Conservation (phyloP, 1,284 basidiomycete genomes). For the Ganoderma multipileum region DNA sequence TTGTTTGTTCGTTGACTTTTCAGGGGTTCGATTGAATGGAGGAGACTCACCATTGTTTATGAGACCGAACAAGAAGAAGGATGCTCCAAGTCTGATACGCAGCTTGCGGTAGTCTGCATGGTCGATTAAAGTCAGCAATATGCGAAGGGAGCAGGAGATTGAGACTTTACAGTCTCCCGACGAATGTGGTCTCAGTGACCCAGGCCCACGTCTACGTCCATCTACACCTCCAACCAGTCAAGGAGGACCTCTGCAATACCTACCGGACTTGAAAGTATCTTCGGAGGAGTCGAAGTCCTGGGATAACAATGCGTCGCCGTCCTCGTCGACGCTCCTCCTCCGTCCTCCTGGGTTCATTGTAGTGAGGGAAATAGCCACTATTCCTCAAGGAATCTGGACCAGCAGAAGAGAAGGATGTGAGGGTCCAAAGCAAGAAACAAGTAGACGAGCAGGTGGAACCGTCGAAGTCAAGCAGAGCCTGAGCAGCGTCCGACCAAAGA, state of each 20-base stretch:
- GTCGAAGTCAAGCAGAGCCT: too few relatives aligned
- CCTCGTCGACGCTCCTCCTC: conserved; percentile 1
- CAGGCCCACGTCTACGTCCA: neutral
- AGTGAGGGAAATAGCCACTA: neutral
- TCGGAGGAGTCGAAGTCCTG: neutral
- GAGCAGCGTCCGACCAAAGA: too few relatives aligned
- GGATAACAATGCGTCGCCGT: neutral
- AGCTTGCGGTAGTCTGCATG: conserved; percentile 26
- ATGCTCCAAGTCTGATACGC: conserved; percentile 46
- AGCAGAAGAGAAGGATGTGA: neutral
- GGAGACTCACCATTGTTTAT: conserved; percentile 58
- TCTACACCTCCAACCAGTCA: neutral
- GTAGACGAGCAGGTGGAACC: neutral
- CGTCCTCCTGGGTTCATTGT: conserved; percentile 3
- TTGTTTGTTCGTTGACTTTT: neutral
- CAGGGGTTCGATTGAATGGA: neutral
- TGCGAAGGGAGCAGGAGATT: neutral
- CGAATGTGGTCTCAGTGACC: neutral
- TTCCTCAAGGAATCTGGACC: neutral
- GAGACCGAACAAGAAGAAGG: conserved; percentile 66
- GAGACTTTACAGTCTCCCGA: conserved; percentile 12
- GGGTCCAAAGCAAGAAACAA: neutral
- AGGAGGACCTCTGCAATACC: neutral
- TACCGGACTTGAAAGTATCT: conserved; percentile 15
- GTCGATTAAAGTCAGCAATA: neutral